Evolutionary conservation across 2,329 filamentous ascomycete genomes (phyloP).

Genomic region (Pestalotiopsis fici): DNA sequence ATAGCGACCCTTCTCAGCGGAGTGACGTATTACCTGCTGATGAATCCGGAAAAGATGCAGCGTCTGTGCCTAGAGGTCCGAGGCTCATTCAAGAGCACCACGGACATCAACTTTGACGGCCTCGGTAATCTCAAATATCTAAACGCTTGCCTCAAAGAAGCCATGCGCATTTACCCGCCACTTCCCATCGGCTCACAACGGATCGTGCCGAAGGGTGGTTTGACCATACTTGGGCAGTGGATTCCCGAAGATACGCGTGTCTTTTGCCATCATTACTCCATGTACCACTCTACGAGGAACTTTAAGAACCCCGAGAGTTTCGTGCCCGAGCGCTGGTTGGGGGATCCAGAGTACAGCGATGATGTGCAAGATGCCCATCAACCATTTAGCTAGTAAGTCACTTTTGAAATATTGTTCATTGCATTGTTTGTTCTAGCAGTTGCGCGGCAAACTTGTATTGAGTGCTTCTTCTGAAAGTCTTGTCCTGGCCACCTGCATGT

Average conservation of each 20-base stretch:
- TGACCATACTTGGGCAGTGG: constrained; percentile 17
- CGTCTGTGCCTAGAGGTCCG: constrained; percentile 25
- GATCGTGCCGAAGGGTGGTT: constrained; percentile 23
- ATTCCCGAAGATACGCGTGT: constrained; percentile 19
- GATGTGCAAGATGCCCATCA: constrained; percentile 17
- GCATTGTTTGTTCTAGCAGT: no score
- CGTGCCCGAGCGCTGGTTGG: constrained; percentile 21
- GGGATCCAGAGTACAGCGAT: constrained; percentile 11
- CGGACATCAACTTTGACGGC: constrained; percentile 27
- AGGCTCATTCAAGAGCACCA: constrained; percentile 16
- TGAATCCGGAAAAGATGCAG: constrained; percentile 21
- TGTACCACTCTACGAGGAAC: constrained; percentile 14
- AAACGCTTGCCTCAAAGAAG: constrained; percentile 27
- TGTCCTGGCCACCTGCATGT: no score
- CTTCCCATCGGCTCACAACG: constrained; percentile 20
- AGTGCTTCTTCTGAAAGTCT: no score
- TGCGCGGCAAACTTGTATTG: no score
- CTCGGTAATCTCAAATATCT: constrained; percentile 21
- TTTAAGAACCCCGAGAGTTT: constrained; percentile 16
- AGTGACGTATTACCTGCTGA: constrained; percentile 25
- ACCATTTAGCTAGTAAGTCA: constrained; percentile 13
- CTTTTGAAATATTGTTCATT: neutral
- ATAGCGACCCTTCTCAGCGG: constrained; percentile 34
- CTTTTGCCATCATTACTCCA: constrained; percentile 17
- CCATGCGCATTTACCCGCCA: constrained; percentile 23